Base-by-base conservation (phyloP, 176 grass and related monocot genomes). In the Echinochloa phyllopogon region DNA sequence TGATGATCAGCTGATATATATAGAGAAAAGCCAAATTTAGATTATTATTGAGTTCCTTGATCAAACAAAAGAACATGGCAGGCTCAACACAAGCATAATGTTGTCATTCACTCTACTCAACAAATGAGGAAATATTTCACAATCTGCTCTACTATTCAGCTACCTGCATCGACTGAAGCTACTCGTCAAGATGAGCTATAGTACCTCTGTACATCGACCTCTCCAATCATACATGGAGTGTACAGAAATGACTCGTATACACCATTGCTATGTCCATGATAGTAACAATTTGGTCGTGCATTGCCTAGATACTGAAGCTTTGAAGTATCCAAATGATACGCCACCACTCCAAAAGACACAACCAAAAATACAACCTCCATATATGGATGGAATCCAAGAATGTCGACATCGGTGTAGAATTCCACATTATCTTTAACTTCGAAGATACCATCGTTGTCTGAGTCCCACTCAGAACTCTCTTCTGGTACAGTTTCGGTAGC, bases 281-380 rank as follows among this genome's bases (percentile, higher is more conserved):
- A 3, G n/a, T 65, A 75, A 41, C 36, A 8, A 20, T 20, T 49
- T 27, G 71, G 82, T 14, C 59, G 14, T 52, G 29, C 69, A 8
- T 59, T 6, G 4, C 74, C 83, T 5, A 85, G 49, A 60, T 48
- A 78, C 20, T 85, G 83, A 78, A 58, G 2, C 65, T 69, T 85
- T 45, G 83, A 42, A 15, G 2, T 75, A 27, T 75, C 42, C 71
- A 65, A 84, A 85, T 86, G 53, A 71, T 79, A 86, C 1, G n/a
- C 63, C 37, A 53, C 50, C 27, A 59, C 18, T 9, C 25, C 3
- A 44, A 69, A 69, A 1, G 0, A 3, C 8, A 1, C 6, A 17
- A 20, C 40, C 39, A 85, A 47, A 45, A 59, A 77, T 6, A 77
- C 40, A 77, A 69, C 39, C 17, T 85, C 39, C 39, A 77, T 85